Base-by-base conservation (phyloP, 1,284 basidiomycete species). In the Microbotryomycetes sp. region DNA sequence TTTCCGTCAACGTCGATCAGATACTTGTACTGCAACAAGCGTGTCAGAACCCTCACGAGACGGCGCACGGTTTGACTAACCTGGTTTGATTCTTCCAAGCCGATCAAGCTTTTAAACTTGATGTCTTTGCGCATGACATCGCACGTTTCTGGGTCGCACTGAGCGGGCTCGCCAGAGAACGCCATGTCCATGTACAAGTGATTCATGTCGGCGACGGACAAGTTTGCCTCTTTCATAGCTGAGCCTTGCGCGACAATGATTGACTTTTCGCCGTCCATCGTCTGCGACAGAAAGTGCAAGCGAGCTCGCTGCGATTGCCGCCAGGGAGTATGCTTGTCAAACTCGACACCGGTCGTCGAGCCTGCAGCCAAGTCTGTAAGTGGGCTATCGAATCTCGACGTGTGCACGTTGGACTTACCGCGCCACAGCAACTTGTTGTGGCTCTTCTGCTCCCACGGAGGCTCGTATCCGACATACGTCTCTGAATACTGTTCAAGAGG, bases 1-100 rank as follows among this genome's bases (percentile, higher is more conserved):
- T 79, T 79, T 1, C 79, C 77, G 62, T 79, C 78, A 21, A 79
- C 76, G 60, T 79, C 78, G 15, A 79, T 72, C 52, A 78, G 57
- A 70, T 76, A 78, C 64, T 78, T 78, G 71, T 78, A 73, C 60
- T 72, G 57, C 9, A 9, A 24, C 2, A 18, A 28, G 1, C 16
- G 21, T 57, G 73, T 73, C 50, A 74, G 49, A 4, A 15, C 23
- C 2, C 15, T 6, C 41, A 6, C 1, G 18, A 11, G 11, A 41
- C 35, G 35, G 35, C 35, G 18, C 18, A 41, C 35, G 18, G 18
- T 41, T 9, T 9, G 27, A 31, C 26, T 23, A 41, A 67, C 66
- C 28, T 69, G 62, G 56, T 71, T 69, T 24, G 66, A 65, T 55
- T 69, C 65, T 46, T 71, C 68, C 50, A 66, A 62, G 18, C 67